Evolutionary conservation across 2,329 filamentous ascomycete species (phyloP).

Genomic region (Fonsecaea monophora): DNA sequence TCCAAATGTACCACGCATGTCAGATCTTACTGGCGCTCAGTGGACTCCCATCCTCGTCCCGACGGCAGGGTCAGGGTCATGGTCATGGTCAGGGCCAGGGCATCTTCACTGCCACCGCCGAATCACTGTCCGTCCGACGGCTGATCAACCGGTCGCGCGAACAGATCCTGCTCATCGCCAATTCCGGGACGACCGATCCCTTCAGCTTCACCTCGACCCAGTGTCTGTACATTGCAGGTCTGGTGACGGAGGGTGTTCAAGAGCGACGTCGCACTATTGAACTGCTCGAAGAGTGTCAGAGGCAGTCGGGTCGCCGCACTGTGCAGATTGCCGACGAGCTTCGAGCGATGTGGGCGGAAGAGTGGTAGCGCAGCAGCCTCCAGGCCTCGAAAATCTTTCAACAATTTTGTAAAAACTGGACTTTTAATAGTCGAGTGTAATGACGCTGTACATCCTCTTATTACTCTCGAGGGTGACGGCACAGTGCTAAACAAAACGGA

Average conservation of each 20-base stretch:
- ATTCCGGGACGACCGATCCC: neutral
- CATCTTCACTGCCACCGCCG: neutral
- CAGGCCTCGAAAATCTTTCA: neutral
- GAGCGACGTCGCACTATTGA: slow-evolving; percentile 18
- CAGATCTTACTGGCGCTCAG: slow-evolving; percentile 6
- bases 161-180: slow-evolving; percentile 19
- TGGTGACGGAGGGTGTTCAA: slow-evolving; percentile 13
- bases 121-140: slow-evolving; percentile 16
- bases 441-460: too few species aligned
- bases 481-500: too few species aligned
- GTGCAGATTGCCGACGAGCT: slow-evolving; percentile 17
- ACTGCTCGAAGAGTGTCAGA: slow-evolving; percentile 13
- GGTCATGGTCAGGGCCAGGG: neutral
- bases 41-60: neutral
- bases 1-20: slow-evolving; percentile 12
- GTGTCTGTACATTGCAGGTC: slow-evolving; percentile 20
- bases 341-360: slow-evolving; percentile 11
- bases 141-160: slow-evolving; percentile 16
- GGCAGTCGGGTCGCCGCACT: slow-evolving; percentile 16
- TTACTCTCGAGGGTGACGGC: too few species aligned
- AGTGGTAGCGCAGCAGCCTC: neutral
- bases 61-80: neutral
- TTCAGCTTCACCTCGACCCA: slow-evolving; percentile 16
- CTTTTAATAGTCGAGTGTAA: too few species aligned
- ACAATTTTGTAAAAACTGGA: neutral